Evolutionary conservation across 1,284 basidiomycete species (phyloP).

Genomic region (Erythrobasidium hasegawianum): DNA sequence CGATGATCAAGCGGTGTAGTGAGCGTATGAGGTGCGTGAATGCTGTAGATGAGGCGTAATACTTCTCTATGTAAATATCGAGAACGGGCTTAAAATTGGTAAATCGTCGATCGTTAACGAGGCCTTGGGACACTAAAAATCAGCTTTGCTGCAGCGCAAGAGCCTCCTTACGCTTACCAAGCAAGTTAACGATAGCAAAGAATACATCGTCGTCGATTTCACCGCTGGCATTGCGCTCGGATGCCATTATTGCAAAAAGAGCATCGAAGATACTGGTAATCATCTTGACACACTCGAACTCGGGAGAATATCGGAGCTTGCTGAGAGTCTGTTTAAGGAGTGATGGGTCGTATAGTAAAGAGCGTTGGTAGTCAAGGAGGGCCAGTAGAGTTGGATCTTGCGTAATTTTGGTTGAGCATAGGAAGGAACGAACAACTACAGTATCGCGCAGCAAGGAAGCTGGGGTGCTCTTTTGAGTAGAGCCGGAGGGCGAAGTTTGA

Average conservation of each 20-base stretch:
- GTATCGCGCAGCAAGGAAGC: slow-evolving; percentile 64
- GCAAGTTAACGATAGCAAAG: slow-evolving; percentile 81
- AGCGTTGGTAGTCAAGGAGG: slow-evolving; percentile 74
- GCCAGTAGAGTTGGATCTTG: slow-evolving; percentile 83
- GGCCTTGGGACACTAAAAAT: slow-evolving; percentile 56
- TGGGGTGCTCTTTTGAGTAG: slow-evolving; percentile 65
- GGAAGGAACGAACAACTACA: slow-evolving; percentile 75
- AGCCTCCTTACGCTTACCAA: too few relatives aligned
- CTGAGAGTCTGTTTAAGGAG: slow-evolving; percentile 68
- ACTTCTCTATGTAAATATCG: slow-evolving; percentile 85
- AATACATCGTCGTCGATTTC: slow-evolving; percentile 85
- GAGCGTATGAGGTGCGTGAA: slow-evolving; percentile 77
- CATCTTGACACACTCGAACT: slow-evolving; percentile 77
- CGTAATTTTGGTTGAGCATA: slow-evolving; percentile 89
- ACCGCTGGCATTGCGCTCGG: slow-evolving; percentile 65
- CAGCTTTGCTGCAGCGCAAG: too few relatives aligned
- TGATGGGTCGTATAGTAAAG: slow-evolving; percentile 60
- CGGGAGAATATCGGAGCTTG: slow-evolving; percentile 57
- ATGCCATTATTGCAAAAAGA: slow-evolving; percentile 82
- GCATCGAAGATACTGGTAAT: slow-evolving; percentile 78
- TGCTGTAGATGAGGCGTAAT: slow-evolving; percentile 73
- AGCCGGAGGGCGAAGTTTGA: slow-evolving; percentile 52
- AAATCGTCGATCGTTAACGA: slow-evolving; percentile 91
- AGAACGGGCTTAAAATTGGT: slow-evolving; percentile 90
- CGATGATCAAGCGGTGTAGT: slow-evolving; percentile 74